Conservation (phyloP, 2,329 filamentous ascomycete species). For the Microdochium bolleyi region DNA sequence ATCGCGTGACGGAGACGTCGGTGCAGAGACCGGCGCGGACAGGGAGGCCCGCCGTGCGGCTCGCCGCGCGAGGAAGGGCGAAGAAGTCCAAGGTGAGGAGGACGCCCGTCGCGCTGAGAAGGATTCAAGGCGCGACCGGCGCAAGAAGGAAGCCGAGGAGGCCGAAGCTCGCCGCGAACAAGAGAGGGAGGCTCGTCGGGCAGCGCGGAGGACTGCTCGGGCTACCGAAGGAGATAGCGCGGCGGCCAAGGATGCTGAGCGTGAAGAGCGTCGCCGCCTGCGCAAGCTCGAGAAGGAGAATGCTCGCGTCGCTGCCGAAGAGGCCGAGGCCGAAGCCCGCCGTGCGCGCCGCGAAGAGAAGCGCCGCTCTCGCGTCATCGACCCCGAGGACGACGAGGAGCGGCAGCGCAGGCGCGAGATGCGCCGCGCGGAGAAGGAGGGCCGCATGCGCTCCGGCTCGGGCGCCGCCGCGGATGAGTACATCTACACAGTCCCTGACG, state of each 20-base stretch:
- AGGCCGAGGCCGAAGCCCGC: slow-evolving; percentile 39
- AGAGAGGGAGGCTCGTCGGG: slow-evolving; percentile 50
- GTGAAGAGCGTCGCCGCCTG: slow-evolving; percentile 28
- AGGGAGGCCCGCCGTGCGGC: slow-evolving; percentile 55
- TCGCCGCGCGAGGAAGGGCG: slow-evolving; percentile 50
- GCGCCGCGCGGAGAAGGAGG: slow-evolving; percentile 32
- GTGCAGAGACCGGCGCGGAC: slow-evolving; percentile 47
- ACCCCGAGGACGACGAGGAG: slow-evolving; percentile 41
- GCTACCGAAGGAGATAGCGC: slow-evolving; percentile 41
- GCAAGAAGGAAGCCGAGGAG: slow-evolving; percentile 48
- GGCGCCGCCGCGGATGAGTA: slow-evolving; percentile 36
- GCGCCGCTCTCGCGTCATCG: slow-evolving; percentile 33
- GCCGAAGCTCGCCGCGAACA: slow-evolving; percentile 44
- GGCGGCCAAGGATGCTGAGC: slow-evolving; percentile 28
- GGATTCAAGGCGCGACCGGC: slow-evolving; percentile 46
- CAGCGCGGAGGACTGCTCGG: slow-evolving; percentile 42
- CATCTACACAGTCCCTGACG: slow-evolving; percentile 31
- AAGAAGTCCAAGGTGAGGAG: slow-evolving; percentile 41
- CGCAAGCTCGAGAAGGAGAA: slow-evolving; percentile 31
- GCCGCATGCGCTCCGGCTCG: slow-evolving; percentile 30
- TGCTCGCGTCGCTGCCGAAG: slow-evolving; percentile 29
- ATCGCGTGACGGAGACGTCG: slow-evolving; percentile 36
- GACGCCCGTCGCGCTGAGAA: slow-evolving; percentile 51
- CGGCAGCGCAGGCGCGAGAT: slow-evolving; percentile 47
- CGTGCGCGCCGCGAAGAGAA: slow-evolving; percentile 37